These are phyloP conservation scores for Pichia membranifaciens DNA, from an alignment of 805 yeast genomes.

Conservation along the genomic window DNA sequence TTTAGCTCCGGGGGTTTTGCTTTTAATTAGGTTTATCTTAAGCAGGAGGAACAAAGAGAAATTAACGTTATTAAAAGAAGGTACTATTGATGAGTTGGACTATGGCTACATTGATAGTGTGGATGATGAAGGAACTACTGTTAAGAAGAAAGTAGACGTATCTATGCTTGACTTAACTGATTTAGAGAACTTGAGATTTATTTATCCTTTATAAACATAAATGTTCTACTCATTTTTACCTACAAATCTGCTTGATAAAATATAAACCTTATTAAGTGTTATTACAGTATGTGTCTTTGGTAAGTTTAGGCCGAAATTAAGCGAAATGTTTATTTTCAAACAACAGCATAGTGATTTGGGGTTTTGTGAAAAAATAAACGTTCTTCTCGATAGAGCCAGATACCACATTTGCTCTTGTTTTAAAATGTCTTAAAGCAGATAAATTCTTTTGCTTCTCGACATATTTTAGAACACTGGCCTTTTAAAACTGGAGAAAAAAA, in stretches of 20 bases:
- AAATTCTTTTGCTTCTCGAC: too few relatives aligned
- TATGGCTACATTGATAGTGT: constrained; percentile 17
- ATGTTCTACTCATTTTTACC: background rate
- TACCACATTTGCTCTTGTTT: too few relatives aligned
- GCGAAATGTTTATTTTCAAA: too few relatives aligned
- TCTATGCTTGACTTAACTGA: constrained; percentile 48
- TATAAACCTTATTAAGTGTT: too few relatives aligned
- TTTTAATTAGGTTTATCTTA: constrained; percentile 40
- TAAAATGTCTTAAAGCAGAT: too few relatives aligned
- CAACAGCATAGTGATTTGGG: too few relatives aligned
- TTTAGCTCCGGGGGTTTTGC: constrained; percentile 36
- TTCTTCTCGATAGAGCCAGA: too few relatives aligned
- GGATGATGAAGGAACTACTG: constrained; percentile 28
- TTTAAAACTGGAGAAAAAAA: too few relatives aligned
- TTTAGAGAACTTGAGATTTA: constrained; percentile 40
- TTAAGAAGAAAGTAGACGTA: constrained; percentile 29
- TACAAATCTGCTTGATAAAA: background rate
- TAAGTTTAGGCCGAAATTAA: too few relatives aligned
- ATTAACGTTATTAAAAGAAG: constrained; percentile 18
- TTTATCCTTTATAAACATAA: constrained; percentile 15
- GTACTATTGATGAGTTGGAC: constrained; percentile 16
- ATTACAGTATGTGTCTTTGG: too few relatives aligned
- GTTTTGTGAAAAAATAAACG: too few relatives aligned
- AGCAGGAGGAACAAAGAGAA: constrained; percentile 27
- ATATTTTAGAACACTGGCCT: too few relatives aligned